A percentile compares a stretch with the other conserved stretches of the same genome.
Conservation (phyloP, 179 eudicot genomes). For the Drosera spatulata region DNA sequence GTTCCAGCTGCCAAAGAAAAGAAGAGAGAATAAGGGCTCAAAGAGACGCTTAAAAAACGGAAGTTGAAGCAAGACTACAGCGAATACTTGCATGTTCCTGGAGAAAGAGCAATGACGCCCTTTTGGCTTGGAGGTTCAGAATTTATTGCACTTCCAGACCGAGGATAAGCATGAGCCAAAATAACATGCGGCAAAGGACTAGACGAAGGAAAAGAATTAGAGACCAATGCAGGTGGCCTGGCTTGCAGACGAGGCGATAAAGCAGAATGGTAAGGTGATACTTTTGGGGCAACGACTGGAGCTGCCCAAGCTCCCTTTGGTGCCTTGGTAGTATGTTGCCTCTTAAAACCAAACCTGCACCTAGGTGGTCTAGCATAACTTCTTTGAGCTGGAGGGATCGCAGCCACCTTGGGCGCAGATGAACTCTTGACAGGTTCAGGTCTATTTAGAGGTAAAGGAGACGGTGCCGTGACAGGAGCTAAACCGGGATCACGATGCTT, state of each 20-base stretch:
- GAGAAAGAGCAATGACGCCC: conserved; percentile 41
- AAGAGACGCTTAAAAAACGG: neutral
- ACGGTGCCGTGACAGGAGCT: conserved; percentile 48
- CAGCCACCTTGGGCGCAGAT: conserved; percentile 15
- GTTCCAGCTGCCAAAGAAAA: conserved; percentile 49
- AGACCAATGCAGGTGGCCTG: conserved; percentile 32
- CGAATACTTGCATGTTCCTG: conserved; percentile 58
- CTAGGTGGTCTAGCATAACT: conserved; percentile 46
- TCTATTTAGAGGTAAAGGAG: conserved; percentile 31
- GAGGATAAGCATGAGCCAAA: conserved; percentile 48
- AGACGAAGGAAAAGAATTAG: conserved; percentile 33
- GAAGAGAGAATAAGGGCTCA: neutral
- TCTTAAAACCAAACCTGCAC: conserved; percentile 37
- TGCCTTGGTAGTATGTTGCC: conserved; percentile 29
- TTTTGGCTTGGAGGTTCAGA: conserved; percentile 45
- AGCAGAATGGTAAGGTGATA: conserved; percentile 26
- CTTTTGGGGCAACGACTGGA: conserved; percentile 36
- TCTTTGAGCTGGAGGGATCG: conserved; percentile 34
- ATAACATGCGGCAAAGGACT: conserved; percentile 59
- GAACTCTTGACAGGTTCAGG: conserved; percentile 19
- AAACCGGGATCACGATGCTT: conserved; percentile 12
- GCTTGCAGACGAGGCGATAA: conserved; percentile 31
- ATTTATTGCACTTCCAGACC: conserved; percentile 29
- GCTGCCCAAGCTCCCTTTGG: conserved; percentile 26
- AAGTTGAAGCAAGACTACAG: neutral